Evolutionary conservation across 2,329 filamentous ascomycete species (phyloP).

Genomic region (Colletotrichum eleusines): DNA sequence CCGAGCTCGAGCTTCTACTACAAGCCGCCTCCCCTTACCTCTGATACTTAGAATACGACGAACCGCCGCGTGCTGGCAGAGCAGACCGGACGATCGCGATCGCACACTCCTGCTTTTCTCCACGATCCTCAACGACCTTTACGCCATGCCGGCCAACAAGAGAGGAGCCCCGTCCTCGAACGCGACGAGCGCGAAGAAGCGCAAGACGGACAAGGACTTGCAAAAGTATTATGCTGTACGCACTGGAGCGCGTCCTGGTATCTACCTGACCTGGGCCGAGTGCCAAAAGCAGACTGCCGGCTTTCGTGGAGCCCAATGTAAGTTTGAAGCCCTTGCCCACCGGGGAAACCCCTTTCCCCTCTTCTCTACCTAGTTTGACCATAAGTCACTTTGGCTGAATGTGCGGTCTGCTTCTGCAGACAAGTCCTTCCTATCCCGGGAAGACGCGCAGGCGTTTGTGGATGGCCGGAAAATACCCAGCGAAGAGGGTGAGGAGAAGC

Average conservation of each 20-base stretch:
- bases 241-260: constrained; percentile 65
- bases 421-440: constrained; percentile 80
- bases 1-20: constrained; percentile 1
- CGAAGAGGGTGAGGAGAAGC: constrained; percentile 53
- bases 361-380: background rate
- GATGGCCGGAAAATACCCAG: constrained; percentile 66
- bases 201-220: constrained; percentile 58
- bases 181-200: constrained; percentile 55
- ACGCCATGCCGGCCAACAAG: constrained; percentile 39
- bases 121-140: constrained; percentile 9
- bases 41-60: constrained; percentile 13
- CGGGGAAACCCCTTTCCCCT: background rate
- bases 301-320: constrained; percentile 75
- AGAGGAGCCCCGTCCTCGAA: constrained; percentile 26
- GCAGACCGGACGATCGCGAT: constrained; percentile 11
- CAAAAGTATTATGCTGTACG: constrained; percentile 75
- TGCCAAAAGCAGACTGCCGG: constrained; percentile 72
- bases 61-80: constrained; percentile 17
- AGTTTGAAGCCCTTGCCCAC: constrained; percentile 50
- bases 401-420: constrained; percentile 60
- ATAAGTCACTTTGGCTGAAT: constrained; percentile 3
- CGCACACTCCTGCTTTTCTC: constrained; percentile 6
- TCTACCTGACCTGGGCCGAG: constrained; percentile 64
- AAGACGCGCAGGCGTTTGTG: constrained; percentile 84
- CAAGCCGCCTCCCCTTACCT: background rate